Evolutionary conservation across 2,329 filamentous ascomycete genomes (phyloP).

Genomic region (Colletotrichum incanum): DNA sequence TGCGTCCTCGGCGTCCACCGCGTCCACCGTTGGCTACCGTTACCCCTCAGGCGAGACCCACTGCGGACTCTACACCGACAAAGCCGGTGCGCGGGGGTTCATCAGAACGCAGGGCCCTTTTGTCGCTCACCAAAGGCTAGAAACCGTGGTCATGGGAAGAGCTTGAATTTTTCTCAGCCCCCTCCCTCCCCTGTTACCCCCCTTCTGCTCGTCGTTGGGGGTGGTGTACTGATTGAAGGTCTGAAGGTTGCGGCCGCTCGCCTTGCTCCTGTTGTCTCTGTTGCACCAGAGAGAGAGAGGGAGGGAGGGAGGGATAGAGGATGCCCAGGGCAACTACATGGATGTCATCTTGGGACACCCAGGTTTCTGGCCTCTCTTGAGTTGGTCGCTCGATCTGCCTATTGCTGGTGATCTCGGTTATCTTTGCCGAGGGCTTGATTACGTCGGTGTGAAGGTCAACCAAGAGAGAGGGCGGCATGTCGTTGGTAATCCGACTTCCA

Average conservation of each 20-base stretch:
- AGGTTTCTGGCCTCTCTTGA: neutral
- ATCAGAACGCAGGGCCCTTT: conserved; percentile 25
- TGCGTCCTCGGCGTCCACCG: conserved; percentile 30
- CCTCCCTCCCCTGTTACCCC: neutral
- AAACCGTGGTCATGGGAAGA: conserved; percentile 32
- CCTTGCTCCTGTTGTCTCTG: neutral
- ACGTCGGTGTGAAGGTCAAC: conserved; percentile 12
- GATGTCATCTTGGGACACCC: conserved; percentile 3
- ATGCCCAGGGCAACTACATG: neutral
- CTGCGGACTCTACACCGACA: conserved; percentile 37
- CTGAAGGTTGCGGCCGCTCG: neutral
- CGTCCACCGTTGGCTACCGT: conserved; percentile 20
- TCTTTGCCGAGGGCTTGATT: neutral
- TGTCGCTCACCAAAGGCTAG: conserved; percentile 23
- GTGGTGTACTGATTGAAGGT: neutral
- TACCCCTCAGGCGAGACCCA: conserved; percentile 39
- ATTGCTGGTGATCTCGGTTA: neutral
- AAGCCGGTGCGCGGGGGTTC: conserved; percentile 38
- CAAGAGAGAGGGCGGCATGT: conserved; percentile 17
- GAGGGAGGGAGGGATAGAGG: too few species aligned
- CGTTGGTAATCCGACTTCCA: conserved; percentile 28
- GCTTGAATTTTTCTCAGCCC: conserved; percentile 11
- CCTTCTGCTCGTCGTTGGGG: conserved; percentile 18
- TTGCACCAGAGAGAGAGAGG: neutral
- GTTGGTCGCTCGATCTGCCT: neutral